Evolutionary conservation across 2,329 filamentous ascomycete genomes (phyloP), one percentile per base, ranked within the genome.

Genomic region (Knoxdaviesia capensis): DNA sequence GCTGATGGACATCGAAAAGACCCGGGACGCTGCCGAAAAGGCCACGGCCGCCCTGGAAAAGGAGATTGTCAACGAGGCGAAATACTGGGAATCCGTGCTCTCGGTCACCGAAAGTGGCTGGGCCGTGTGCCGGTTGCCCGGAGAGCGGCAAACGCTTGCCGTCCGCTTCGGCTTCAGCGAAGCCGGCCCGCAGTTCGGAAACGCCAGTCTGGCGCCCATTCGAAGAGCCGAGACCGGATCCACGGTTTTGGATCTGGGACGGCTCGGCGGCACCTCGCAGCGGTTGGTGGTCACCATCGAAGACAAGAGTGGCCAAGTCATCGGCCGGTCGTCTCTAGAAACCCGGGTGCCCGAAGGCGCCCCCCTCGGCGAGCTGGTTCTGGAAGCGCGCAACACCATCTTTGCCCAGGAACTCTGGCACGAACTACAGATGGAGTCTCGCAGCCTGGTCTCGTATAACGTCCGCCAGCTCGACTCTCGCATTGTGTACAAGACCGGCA

Each of bases 121-220:
- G 88, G 78, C 81, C 20, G 64, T 96, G 11, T 88, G 80, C 49
- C 72, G 80, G 40, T 63, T 90, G 36, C 84, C 85, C 0, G 66
- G 76, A 6, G 77, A 88, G 49, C 67, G 68, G 40, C 74, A 83
- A 49, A 77, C 76, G 0, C 66, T 96, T 40, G 86, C 80, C 20
- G 88, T 96, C 34, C 77, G 82, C 48, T 94, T 88, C 58, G 90
- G 88, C 6, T 93, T 93, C 53, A 69, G 80, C 8, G 88, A 94
- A 63, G 70, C 73, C 29, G 63, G 70, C 1, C 59, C 69, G 5
- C 66, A 72, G 28, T 77, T 77, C 49, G 68, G 66, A 46, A 62
- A 79, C 48, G 78, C 77, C 31, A 86, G 86, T n/a, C 69, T 93
- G 10, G 87, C 84, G 3, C 80, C 84, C 0, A 65, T 98, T 50